Evolutionary conservation across 2,329 filamentous ascomycete genomes (phyloP), one percentile per base, ranked within the genome.

Genomic region (Gnomoniopsis smithogilvyi): DNA sequence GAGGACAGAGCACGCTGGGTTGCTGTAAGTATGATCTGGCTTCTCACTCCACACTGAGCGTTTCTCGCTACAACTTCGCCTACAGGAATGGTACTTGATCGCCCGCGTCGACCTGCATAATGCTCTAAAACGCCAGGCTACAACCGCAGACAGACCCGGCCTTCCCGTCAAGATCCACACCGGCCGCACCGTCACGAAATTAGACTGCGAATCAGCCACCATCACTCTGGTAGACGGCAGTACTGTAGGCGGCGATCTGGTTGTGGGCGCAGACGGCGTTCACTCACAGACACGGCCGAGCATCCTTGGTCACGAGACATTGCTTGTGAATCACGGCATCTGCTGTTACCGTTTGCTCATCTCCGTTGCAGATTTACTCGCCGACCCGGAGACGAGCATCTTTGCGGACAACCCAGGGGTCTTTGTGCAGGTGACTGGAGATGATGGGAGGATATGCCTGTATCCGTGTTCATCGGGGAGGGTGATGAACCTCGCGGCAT

Each of bases 281-380:
- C 53, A 62, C 46, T 59, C 56, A 21, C 51, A 45, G 6, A 56
- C 60, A 6, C 56, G 60, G 17, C 26, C 51, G 3, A 34, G 49
- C 8, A 30, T 62, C 3, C n/a, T 45, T 1, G 56, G 60, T 6
- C 30, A 11, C 49, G 33, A 59, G 15, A 22, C 53, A 4, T 47
- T 56, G 15, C 54, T 62, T 41, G 17, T 54, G 4, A 53, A 8
- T 4, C 38, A 45, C 14, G 56, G 60, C n/a, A 24, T 48, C 2
- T 51, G 52, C 22, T 62, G 60, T 22, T 62, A 62, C 36, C 53
- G 60, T 6, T 62, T 58, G 33, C 56, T 62, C 3, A 49, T 45
- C n/a, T 56, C 60, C 7, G 54, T 45, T 2, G 54, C 56, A 2
- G 34, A 36, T 11, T 57, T 62, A 15, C 43, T 36, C 3, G 46